These are phyloP conservation scores for Candida ficus DNA, from an alignment of 805 yeast species.

Conservation along the genomic window DNA sequence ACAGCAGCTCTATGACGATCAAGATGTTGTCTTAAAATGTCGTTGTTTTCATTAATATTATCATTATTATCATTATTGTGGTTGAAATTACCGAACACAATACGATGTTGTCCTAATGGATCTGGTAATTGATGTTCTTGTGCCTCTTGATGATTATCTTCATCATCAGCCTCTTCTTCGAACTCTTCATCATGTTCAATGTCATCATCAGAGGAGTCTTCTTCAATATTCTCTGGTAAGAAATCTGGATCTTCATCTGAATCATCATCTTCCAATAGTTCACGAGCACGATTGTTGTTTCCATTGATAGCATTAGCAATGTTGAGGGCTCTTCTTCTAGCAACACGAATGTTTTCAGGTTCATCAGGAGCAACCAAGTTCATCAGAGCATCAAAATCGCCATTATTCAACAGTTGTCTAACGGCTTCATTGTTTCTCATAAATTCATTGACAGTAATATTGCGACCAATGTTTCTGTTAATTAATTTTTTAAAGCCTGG, in stretches of 20 bases:
- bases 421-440: background rate
- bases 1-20: background rate
- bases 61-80: conserved; percentile 1
- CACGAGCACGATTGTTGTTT: background rate
- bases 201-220: background rate
- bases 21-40: background rate
- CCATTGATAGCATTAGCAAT: background rate
- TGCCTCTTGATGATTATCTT: background rate
- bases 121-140: background rate
- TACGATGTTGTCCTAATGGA: background rate
- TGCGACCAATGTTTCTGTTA: conserved; percentile 50
- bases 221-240: conserved; percentile 13
- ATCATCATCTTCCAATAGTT: background rate
- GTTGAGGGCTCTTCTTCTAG: background rate
- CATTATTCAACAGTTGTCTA: background rate
- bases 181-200: too few relatives aligned
- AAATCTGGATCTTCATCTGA: conserved; percentile 25
- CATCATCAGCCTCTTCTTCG: conserved; percentile 13
- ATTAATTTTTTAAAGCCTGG: conserved; percentile 60
- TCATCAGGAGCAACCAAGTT: background rate
- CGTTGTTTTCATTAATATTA: background rate
- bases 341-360: background rate
- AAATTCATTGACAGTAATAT: conserved; percentile 8
- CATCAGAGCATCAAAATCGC: background rate
- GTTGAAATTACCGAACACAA: conserved; percentile 4